These are phyloP conservation scores for Puccinellia tenuiflora DNA, from an alignment of 176 grass and related monocot species.

Conservation along the genomic window DNA sequence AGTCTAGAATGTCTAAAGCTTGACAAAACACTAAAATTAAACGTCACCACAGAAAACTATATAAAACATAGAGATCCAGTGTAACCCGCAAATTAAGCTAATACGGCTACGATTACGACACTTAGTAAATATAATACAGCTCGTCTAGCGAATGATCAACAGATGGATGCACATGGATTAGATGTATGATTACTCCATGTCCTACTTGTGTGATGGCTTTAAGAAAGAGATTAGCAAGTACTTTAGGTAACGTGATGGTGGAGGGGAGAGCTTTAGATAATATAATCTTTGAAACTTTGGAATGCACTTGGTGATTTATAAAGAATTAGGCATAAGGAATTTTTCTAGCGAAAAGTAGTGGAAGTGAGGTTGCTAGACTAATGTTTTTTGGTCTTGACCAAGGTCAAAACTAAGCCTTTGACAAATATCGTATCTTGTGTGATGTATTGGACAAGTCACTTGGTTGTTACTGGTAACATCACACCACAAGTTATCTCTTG, in stretches of 20 bases:
- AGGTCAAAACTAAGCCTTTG: slow-evolving; percentile 53
- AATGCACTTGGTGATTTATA: slow-evolving; percentile 41
- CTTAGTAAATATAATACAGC: slow-evolving; percentile 42
- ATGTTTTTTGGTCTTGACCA: slow-evolving; percentile 38
- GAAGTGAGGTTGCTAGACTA: slow-evolving; percentile 41
- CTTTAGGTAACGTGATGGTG: slow-evolving; percentile 58
- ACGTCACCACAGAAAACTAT: slow-evolving; percentile 13
- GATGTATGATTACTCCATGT: slow-evolving; percentile 43
- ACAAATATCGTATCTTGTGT: slow-evolving; percentile 43
- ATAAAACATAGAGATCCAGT: slow-evolving; percentile 41
- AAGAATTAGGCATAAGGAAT: slow-evolving; percentile 18
- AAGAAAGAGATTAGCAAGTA: slow-evolving; percentile 52
- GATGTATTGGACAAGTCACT: slow-evolving; percentile 39
- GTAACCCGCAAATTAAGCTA: slow-evolving; percentile 39
- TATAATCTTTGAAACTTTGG: slow-evolving; percentile 55
- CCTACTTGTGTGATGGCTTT: slow-evolving; percentile 41
- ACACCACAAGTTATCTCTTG: slow-evolving; percentile 44
- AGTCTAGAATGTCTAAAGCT: slow-evolving; percentile 63
- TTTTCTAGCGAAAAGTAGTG: slow-evolving; percentile 34
- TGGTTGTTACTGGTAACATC: slow-evolving; percentile 61
- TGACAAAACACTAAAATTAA: slow-evolving; percentile 35
- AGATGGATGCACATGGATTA: slow-evolving; percentile 63
- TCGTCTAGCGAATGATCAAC: slow-evolving; percentile 41
- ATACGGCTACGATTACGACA: slow-evolving; percentile 42
- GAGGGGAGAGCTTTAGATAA: slow-evolving; percentile 55